Evolutionary conservation across 164 flowering plant species (phyloP).

Genomic region (Berberis thunbergii): DNA sequence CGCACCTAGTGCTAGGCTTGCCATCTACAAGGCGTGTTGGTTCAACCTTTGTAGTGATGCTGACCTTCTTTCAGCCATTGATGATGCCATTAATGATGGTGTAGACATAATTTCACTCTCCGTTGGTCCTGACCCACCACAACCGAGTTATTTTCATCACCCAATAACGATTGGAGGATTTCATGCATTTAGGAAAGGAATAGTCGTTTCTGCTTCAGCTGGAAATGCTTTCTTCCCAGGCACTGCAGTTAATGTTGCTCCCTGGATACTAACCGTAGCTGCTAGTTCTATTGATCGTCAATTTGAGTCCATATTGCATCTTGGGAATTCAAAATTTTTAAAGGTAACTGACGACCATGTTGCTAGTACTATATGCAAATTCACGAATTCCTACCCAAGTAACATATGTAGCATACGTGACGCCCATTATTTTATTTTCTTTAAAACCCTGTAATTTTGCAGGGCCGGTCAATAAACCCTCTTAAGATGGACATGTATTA

Average conservation of each 20-base stretch:
- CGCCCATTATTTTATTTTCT: background rate
- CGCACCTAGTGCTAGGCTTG: slow-evolving; percentile 50
- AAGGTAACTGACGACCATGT: slow-evolving; percentile 14
- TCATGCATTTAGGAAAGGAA: slow-evolving; percentile 38
- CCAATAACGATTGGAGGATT: slow-evolving; percentile 37
- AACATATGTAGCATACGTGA: background rate
- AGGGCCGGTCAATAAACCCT: slow-evolving; percentile 34
- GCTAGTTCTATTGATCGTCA: slow-evolving; percentile 34
- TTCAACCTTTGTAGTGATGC: slow-evolving; percentile 25
- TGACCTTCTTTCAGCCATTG: slow-evolving; percentile 38
- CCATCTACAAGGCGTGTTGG: slow-evolving; percentile 51
- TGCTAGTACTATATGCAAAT: background rate
- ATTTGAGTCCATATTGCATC: slow-evolving; percentile 10
- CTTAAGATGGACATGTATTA: slow-evolving; percentile 19
- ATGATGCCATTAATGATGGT: slow-evolving; percentile 46
- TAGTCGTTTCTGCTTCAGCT: slow-evolving; percentile 37
- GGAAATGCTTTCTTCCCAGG: slow-evolving; percentile 27
- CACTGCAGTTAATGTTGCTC: slow-evolving; percentile 29
- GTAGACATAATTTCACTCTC: slow-evolving; percentile 49
- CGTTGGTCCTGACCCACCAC: slow-evolving; percentile 25
- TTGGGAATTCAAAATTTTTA: slow-evolving; percentile 11
- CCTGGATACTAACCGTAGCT: slow-evolving; percentile 41
- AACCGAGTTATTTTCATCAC: slow-evolving; percentile 20
- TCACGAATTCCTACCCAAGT: background rate
- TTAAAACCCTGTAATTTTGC: slow-evolving; percentile 1